phyloP scores from a whole-genome alignment of 306 rosid species.

The Corylus americana region DNA sequence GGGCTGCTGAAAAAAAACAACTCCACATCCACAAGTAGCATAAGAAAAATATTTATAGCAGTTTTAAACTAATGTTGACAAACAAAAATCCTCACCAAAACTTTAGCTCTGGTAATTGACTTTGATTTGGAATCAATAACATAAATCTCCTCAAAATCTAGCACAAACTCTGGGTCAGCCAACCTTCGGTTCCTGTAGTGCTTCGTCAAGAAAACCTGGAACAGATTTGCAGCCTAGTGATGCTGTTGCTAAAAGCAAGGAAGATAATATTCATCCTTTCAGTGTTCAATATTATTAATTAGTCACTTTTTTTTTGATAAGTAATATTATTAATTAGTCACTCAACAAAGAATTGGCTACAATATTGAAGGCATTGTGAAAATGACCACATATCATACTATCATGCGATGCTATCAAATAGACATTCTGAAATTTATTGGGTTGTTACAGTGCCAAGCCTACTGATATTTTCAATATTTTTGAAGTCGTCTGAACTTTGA shows the following conservation, averaged over 20 bases:
- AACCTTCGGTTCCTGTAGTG: slow-evolving; percentile 79
- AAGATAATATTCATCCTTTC: background rate
- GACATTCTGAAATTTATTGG: background rate
- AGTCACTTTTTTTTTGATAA: too few relatives aligned
- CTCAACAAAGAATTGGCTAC: background rate
- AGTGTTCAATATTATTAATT: background rate
- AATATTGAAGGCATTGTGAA: background rate
- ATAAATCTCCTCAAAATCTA: slow-evolving; percentile 93
- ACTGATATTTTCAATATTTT: background rate
- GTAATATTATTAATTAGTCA: background rate
- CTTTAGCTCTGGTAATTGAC: slow-evolving; percentile 87
- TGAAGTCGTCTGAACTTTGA: background rate
- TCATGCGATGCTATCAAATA: background rate
- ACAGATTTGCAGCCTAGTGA: slow-evolving; percentile 22
- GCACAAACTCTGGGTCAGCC: slow-evolving; percentile 80
- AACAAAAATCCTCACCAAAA: slow-evolving; percentile 53
- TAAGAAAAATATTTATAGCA: background rate
- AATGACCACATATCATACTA: background rate
- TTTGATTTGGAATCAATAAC: slow-evolving; percentile 83
- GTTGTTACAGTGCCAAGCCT: background rate
- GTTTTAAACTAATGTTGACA: background rate
- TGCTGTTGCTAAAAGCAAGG: background rate
- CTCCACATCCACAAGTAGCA: slow-evolving; percentile 21
- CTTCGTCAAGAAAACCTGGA: slow-evolving; percentile 86
- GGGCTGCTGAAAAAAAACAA: slow-evolving; percentile 5